These are phyloP conservation scores for Camellia oleifera DNA, from an alignment of 179 eudicot species.

Conservation along the genomic window DNA sequence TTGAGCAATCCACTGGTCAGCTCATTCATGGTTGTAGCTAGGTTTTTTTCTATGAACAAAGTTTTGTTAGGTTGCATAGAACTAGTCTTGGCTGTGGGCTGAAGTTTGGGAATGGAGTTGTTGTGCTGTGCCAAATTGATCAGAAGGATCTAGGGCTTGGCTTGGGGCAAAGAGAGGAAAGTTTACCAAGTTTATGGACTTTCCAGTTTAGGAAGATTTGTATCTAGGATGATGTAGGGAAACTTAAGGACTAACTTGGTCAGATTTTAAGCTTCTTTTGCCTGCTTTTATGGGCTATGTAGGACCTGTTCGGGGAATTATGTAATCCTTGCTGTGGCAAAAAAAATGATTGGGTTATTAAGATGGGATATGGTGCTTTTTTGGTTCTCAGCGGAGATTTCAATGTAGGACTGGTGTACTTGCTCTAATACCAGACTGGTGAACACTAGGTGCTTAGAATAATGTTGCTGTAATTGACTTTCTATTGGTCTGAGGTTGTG, in stretches of 20 bases:
- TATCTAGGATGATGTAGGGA: neutral
- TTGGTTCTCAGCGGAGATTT: neutral
- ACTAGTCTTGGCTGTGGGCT: neutral
- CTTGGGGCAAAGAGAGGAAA: neutral
- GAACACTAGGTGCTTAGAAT: neutral
- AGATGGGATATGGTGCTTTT: neutral
- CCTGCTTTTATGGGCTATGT: neutral
- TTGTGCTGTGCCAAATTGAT: neutral
- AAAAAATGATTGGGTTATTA: neutral
- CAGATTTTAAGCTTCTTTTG: neutral
- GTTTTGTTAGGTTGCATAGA: neutral
- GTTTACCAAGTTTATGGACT: neutral
- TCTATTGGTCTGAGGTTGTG: neutral
- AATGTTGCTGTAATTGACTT: neutral
- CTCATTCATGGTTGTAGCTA: neutral
- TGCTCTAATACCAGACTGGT: neutral
- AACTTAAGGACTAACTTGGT: neutral
- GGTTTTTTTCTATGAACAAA: neutral
- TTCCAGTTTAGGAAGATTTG: neutral
- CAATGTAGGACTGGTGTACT: neutral
- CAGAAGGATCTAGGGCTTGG: neutral
- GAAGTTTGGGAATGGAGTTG: neutral
- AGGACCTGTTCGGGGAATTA: neutral
- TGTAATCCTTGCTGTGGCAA: neutral
- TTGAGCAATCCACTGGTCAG: neutral